Conservation (phyloP, 2,329 filamentous ascomycete species). For the Colletotrichum tamarilloi region DNA sequence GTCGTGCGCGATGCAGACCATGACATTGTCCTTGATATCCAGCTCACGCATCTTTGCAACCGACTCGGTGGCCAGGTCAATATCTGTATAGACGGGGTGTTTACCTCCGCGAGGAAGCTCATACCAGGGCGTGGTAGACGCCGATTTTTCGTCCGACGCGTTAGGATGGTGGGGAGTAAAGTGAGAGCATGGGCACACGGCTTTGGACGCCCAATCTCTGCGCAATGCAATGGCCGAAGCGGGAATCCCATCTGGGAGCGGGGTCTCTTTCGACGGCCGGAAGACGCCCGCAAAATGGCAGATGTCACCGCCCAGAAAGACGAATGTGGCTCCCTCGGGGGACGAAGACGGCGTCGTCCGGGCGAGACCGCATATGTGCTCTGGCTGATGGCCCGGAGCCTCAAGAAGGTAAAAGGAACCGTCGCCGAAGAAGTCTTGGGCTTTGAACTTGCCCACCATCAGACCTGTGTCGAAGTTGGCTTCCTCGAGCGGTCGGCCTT, state of each 20-base stretch:
- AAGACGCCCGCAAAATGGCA: conserved; percentile 36
- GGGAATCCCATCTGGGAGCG: conserved; percentile 17
- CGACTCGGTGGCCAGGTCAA: conserved; percentile 5
- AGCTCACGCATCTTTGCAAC: conserved; percentile 31
- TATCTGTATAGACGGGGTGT: conserved; percentile 25
- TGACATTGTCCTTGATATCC: conserved; percentile 23
- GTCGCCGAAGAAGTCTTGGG: conserved; percentile 54
- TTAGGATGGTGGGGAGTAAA: conserved; percentile 28
- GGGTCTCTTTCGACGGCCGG: conserved; percentile 2
- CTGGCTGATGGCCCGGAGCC: conserved; percentile 38
- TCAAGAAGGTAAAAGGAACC: conserved; percentile 55
- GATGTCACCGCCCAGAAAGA: conserved; percentile 39
- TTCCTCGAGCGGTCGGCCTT: conserved; percentile 33
- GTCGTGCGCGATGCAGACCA: conserved; percentile 34
- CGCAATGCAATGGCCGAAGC: conserved; percentile 7
- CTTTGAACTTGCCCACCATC: conserved; percentile 48
- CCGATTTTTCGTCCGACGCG: background rate
- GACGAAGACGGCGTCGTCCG: conserved; percentile 33
- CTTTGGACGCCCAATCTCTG: conserved; percentile 3
- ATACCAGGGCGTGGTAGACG: conserved; percentile 18
- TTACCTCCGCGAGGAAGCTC: background rate
- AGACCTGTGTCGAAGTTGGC: conserved; percentile 35
- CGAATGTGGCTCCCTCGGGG: conserved; percentile 33
- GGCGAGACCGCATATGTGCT: conserved; percentile 39
- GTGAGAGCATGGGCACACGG: conserved; percentile 18